These are phyloP conservation scores for Tephrocybe sp. DNA, from an alignment of 768 basidiomycete species.

Conservation along the genomic window DNA sequence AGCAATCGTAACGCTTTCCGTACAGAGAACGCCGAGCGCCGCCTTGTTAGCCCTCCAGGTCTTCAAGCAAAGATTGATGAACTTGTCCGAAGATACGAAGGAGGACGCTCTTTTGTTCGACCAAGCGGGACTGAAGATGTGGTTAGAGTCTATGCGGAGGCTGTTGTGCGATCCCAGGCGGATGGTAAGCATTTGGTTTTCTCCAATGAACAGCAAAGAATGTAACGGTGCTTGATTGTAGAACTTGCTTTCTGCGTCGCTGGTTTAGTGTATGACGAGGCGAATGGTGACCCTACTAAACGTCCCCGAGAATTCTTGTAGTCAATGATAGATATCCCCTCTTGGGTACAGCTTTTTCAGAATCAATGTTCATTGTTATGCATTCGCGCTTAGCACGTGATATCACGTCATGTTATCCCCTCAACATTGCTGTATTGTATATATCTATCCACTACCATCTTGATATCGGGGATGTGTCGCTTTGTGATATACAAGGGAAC, in stretches of 20 bases:
- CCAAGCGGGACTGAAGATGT: conserved; percentile 99
- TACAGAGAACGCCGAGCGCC: conserved; percentile 92
- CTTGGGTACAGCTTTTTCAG: neutral
- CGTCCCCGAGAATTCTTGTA: conserved; percentile 82
- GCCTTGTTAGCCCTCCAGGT: conserved; percentile 74
- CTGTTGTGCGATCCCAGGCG: conserved; percentile 64
- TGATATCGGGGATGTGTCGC: conserved; percentile 58
- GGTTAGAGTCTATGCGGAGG: conserved; percentile 96
- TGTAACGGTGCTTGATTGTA: conserved; percentile 23
- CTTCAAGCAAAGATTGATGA: conserved; percentile 83
- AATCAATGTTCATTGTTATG: too few relatives aligned
- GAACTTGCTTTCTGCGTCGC: conserved; percentile 86
- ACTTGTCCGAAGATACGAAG: conserved; percentile 71
- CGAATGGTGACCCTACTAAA: conserved; percentile 71
- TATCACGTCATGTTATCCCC: neutral
- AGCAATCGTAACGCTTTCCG: conserved; percentile 77
- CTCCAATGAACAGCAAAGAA: neutral
- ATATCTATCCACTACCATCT: neutral
- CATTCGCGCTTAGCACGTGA: neutral
- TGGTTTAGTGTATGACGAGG: conserved; percentile 80
- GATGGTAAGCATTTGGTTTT: conserved; percentile 57
- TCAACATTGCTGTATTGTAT: neutral
- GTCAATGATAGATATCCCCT: conserved; percentile 2
- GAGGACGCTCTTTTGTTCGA: conserved; percentile 89
- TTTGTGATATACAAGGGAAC: conserved; percentile 96